phyloP scores from a whole-genome alignment of 306 rosid species.

The Vigna hirtella region DNA sequence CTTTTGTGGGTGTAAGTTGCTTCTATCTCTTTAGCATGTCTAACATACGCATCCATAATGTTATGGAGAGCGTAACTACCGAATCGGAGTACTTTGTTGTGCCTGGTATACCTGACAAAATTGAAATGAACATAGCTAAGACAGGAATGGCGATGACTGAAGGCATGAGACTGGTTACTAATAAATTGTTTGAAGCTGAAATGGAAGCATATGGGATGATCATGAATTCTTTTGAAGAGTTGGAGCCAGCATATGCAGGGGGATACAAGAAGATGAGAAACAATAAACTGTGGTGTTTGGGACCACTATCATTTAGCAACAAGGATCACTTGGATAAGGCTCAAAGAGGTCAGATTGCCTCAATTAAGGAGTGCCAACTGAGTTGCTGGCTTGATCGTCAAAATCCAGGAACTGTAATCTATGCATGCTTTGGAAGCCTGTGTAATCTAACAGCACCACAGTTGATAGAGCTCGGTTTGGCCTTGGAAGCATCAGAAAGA shows the following conservation, averaged over 20 bases:
- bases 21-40: conserved; percentile 30
- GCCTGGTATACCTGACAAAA: conserved; percentile 56
- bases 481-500: conserved; percentile 58
- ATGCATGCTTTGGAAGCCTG: conserved; percentile 68
- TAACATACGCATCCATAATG: background rate
- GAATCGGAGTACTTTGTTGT: conserved; percentile 49
- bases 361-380: conserved; percentile 46
- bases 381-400: conserved; percentile 60
- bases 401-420: conserved; percentile 50
- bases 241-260: conserved; percentile 55
- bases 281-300: conserved; percentile 65
- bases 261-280: conserved; percentile 52
- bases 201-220: conserved; percentile 46
- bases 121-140: conserved; percentile 50
- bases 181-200: conserved; percentile 47
- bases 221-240: conserved; percentile 67
- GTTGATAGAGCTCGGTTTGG: conserved; percentile 54
- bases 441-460: conserved; percentile 42
- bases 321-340: conserved; percentile 53
- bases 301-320: conserved; percentile 56
- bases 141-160: background rate
- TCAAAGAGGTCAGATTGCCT: conserved; percentile 58
- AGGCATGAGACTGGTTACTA: background rate
- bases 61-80: conserved; percentile 10
- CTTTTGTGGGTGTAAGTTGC: conserved; percentile 49